A percentile compares a stretch with the other conserved stretches of the same genome.
These are phyloP conservation scores for Casuarina glauca DNA, from an alignment of 306 rosid species.

Conservation along the genomic window DNA sequence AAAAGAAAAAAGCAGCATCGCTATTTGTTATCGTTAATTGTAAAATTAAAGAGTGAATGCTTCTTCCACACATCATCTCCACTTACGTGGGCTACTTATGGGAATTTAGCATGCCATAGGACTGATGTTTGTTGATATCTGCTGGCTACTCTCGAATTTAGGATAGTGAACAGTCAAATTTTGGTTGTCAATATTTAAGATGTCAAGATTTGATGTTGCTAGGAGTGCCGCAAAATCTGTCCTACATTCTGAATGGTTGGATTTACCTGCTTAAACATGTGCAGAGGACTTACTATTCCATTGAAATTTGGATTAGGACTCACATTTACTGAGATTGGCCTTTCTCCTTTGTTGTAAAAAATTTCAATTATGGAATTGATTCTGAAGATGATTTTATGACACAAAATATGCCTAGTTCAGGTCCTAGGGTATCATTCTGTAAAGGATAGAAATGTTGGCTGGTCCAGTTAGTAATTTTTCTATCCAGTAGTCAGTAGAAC, in stretches of 20 bases:
- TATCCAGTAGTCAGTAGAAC: conserved; percentile 4
- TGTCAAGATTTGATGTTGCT: neutral
- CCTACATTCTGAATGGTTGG: neutral
- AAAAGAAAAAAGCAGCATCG: too few species aligned
- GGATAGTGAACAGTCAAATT: neutral
- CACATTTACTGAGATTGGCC: neutral
- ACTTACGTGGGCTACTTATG: neutral
- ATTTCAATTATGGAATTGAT: neutral
- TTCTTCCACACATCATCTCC: neutral
- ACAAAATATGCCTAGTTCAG: neutral
- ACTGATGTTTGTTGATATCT: neutral
- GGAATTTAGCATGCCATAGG: neutral
- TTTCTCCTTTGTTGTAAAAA: neutral
- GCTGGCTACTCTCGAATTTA: neutral
- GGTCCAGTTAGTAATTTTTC: neutral
- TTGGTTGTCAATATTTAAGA: neutral
- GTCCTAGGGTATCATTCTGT: neutral
- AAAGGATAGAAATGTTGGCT: neutral
- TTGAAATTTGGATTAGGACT: neutral
- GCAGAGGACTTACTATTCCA: neutral
- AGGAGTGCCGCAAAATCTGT: conserved; percentile 4
- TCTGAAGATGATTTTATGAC: neutral
- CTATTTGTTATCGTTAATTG: neutral
- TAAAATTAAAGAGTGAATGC: neutral
- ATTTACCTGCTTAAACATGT: neutral